These are phyloP conservation scores for Pseudoscleropodium purum DNA, from an alignment of 225 moss, liverwort and hornwort species.

Conservation along the genomic window DNA sequence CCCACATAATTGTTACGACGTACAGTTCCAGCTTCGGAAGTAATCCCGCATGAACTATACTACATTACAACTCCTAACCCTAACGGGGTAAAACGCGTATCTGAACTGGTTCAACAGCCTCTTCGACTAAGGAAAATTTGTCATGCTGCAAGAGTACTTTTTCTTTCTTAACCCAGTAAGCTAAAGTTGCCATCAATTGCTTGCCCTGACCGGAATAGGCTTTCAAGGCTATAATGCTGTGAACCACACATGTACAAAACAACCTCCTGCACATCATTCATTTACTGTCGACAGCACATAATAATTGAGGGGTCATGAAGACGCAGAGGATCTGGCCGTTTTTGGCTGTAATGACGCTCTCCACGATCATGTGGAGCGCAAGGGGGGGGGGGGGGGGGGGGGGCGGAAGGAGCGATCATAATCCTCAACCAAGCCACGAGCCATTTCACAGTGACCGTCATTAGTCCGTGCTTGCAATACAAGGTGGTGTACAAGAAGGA, in stretches of 20 bases:
- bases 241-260: not conserved
- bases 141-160: not conserved
- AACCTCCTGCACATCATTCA: too few relatives aligned
- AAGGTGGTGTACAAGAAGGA: constrained; percentile 9
- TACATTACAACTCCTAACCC: not conserved
- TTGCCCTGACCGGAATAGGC: too few relatives aligned
- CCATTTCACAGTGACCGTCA: constrained; percentile 2
- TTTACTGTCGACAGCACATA: not conserved
- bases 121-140: not conserved
- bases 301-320: not conserved
- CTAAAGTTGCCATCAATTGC: not conserved
- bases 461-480: constrained; percentile 3
- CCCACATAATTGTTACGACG: not conserved
- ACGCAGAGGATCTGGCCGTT: not conserved
- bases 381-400: too few relatives aligned
- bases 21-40: not conserved
- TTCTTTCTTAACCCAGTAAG: not conserved
- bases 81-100: not conserved
- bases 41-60: not conserved
- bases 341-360: not conserved
- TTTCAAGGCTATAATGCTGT: not conserved
- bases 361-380: not conserved
- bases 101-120: not conserved
- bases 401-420: not conserved
- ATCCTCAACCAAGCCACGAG: not conserved